Percentiles rank a stretch among this genome's conserved stretches.
Evolutionary conservation across 495 filamentous ascomycete genomes (phyloP).

Genomic region (Niebla homalea): DNA sequence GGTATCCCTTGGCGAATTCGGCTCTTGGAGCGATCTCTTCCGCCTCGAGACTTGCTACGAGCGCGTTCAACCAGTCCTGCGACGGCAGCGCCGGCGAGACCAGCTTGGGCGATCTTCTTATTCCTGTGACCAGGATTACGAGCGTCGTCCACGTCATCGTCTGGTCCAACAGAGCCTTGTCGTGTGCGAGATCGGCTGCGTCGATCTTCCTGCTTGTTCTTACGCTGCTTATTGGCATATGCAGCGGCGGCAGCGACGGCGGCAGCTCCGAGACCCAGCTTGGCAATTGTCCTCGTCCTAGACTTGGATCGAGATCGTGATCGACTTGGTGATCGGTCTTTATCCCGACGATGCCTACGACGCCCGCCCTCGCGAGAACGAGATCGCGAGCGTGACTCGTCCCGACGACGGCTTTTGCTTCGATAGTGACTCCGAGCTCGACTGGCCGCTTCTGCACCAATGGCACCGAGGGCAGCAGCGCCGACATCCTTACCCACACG

Average conservation of each 20-base stretch:
- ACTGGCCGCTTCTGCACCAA: conserved; percentile 66
- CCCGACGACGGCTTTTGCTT: conserved; percentile 43
- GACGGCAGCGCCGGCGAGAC: conserved; percentile 61
- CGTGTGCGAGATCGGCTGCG: conserved; percentile 58
- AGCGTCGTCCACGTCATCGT: conserved; percentile 30
- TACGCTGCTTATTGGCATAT: conserved; percentile 53
- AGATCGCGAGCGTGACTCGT: conserved; percentile 32
- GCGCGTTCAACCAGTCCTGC: conserved; percentile 63
- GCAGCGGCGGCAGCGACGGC: conserved; percentile 72
- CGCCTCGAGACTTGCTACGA: conserved; percentile 56
- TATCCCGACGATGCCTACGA: conserved; percentile 25
- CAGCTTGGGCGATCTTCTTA: conserved; percentile 61
- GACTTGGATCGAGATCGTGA: conserved; percentile 45
- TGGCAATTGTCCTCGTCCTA: conserved; percentile 47
- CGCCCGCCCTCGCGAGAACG: conserved; percentile 26
- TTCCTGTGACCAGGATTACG: conserved; percentile 48
- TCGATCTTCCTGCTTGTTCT: conserved; percentile 47
- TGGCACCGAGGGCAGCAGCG: conserved; percentile 67
- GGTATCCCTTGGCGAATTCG: conserved; percentile 45
- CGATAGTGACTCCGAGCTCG: conserved; percentile 60
- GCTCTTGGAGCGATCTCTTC: conserved; percentile 44
- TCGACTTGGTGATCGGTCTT: conserved; percentile 27
- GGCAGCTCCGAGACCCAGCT: conserved; percentile 66
- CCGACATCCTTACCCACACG: conserved; percentile 64
- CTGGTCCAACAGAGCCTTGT: conserved; percentile 37